A percentile compares a stretch with the other conserved stretches of the same genome.
Evolutionary conservation across 345 rosid species (phyloP).

Genomic region (Lagerstroemia speciosa): DNA sequence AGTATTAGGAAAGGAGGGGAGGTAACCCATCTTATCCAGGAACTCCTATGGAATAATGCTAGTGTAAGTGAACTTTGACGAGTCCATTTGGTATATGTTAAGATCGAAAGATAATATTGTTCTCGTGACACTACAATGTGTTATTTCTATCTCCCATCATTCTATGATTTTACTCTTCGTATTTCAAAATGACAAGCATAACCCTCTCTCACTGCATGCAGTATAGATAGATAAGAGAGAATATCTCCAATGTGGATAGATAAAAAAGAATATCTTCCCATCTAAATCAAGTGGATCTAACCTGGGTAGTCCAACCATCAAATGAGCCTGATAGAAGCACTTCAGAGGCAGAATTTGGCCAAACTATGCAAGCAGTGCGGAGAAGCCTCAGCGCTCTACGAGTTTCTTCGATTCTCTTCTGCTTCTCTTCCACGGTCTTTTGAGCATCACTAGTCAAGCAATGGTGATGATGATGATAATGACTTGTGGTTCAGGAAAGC

Average conservation of each 20-base stretch:
- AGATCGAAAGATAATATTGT: not conserved
- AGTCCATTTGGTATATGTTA: not conserved
- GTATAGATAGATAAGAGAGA: not conserved
- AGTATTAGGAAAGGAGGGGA: not conserved
- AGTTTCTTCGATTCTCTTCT: conserved; percentile 57
- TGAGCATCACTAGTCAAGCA: conserved; percentile 48
- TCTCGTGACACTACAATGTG: not conserved
- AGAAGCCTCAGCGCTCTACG: conserved; percentile 51
- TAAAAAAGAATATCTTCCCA: not conserved
- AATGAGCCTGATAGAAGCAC: conserved; percentile 81
- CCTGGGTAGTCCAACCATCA: conserved; percentile 93
- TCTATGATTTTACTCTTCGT: not conserved
- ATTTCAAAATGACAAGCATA: not conserved
- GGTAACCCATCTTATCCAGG: too few species aligned
- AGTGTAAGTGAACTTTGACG: not conserved
- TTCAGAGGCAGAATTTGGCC: conserved; percentile 82
- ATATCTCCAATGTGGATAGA: not conserved
- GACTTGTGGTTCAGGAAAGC: conserved; percentile 3
- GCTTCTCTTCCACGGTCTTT: conserved; percentile 66
- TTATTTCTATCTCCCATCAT: not conserved
- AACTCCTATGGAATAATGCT: not conserved
- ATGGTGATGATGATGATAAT: conserved; percentile 2
- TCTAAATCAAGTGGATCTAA: conserved; percentile 19
- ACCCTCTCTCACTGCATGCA: not conserved
- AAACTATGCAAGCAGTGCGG: conserved; percentile 58